phyloP scores from a whole-genome alignment of 805 yeast genomes.

The Vanderwaltozyma polyspora region DNA sequence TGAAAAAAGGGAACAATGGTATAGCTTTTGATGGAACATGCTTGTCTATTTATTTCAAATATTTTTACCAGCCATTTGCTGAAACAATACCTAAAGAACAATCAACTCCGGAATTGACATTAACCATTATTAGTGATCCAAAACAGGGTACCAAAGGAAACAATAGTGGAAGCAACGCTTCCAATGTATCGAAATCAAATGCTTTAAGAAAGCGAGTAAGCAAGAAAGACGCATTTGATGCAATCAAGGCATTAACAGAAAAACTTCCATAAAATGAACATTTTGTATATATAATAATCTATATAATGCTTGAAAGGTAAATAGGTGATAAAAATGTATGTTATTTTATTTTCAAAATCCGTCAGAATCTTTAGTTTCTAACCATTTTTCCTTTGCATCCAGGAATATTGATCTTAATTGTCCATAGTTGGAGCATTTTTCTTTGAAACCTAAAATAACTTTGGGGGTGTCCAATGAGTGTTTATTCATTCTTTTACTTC shows the following conservation, averaged over 20 bases:
- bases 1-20: constrained; percentile 25
- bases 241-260: constrained; percentile 17
- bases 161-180: background rate
- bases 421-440: constrained; percentile 44
- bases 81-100: constrained; percentile 1
- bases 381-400: constrained; percentile 45
- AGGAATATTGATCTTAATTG: constrained; percentile 42
- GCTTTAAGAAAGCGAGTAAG: constrained; percentile 22
- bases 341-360: no score
- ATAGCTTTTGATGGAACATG: constrained; percentile 25
- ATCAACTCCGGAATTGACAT: background rate
- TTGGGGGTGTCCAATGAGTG: constrained; percentile 52
- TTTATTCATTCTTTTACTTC: constrained; percentile 25
- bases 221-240: constrained; percentile 26
- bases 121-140: background rate
- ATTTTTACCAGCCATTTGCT: constrained; percentile 18
- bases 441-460: constrained; percentile 59
- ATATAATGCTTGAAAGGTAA: no score
- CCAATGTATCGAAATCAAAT: constrained; percentile 5
- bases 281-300: no score
- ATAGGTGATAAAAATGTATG: no score
- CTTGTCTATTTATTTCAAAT: constrained; percentile 21
- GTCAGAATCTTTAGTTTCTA: constrained; percentile 25
- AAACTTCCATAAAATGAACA: constrained; percentile 6
- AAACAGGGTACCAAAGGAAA: background rate